phyloP scores from a whole-genome alignment of 495 filamentous ascomycete species.

The Talaromyces borbonicus region DNA sequence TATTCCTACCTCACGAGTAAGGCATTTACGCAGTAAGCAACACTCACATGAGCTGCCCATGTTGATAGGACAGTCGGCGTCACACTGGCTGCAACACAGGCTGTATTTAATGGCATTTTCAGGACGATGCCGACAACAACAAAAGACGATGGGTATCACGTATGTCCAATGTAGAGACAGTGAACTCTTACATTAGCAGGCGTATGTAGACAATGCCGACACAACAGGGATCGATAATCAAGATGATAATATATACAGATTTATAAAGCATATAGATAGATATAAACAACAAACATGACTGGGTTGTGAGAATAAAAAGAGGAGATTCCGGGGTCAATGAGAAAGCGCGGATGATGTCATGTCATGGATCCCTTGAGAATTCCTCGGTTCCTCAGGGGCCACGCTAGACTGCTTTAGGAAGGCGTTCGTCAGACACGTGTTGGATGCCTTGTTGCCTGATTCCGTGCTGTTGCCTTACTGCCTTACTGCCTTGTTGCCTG shows the following conservation, averaged over 20 bases:
- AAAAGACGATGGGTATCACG: neutral
- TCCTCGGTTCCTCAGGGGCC: neutral
- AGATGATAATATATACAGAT: no score
- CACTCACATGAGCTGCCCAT: conserved; percentile 62
- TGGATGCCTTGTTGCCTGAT: no score
- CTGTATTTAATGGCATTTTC: conserved; percentile 59
- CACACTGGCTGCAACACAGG: conserved; percentile 61
- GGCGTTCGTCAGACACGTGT: neutral
- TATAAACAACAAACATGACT: no score
- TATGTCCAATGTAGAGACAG: no score
- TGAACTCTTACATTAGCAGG: neutral
- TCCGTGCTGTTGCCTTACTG: no score
- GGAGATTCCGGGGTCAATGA: no score
- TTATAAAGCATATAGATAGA: no score
- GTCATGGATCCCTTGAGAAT: no score
- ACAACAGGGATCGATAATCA: no score
- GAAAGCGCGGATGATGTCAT: conserved; percentile 5
- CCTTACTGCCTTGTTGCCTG: conserved; percentile 6
- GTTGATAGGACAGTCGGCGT: conserved; percentile 73
- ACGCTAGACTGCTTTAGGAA: neutral
- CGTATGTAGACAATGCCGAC: no score
- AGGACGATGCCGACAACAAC: neutral
- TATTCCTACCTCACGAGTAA: neutral
- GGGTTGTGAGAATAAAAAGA: no score
- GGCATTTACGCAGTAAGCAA: neutral